Base-by-base conservation (phyloP, 257 asterid genomes). In the Mitragyna speciosa region DNA sequence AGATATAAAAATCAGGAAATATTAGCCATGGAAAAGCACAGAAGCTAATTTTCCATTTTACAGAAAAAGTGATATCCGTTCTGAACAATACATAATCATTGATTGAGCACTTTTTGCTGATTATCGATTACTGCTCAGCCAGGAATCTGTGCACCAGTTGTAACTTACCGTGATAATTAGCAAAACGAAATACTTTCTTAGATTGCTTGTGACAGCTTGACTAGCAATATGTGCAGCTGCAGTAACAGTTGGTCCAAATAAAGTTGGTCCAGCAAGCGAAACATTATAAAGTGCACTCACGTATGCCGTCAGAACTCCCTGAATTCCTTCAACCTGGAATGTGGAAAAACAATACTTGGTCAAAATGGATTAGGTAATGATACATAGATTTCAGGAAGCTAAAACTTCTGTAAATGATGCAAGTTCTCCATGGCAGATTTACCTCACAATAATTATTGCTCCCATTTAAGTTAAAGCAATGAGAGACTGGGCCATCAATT, bases 401-500 rank as follows among this genome's bases (percentile, higher is more conserved):
- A 47, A 70, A 67, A 72, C 45, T 58, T 33, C 39, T 22, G 9
- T 28, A 49, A 70, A 36, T 11, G 20, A 69, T 68, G 64, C 47
- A 51, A 48, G 73, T 33, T 67, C 70, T 59, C 70, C 47, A 54
- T 15, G 70, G 64, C 70, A 78, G 64, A 70, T 78, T 83, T 81
- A 96, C 99, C 97, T 96, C 99, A 75, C 92, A 89, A 81, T 90
- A 88, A 77, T 72, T 92, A 84, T 83, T 94, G 89, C 98, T 96
- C 81, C 99, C 99, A 77, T 92, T 96, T 77, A 96, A 90, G 82
- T 96, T 96, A 85, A 96, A 96, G 86, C 98, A 96, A 85, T 96
- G 99, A 69, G 99, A 96, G 68, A 96, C 97, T 39, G 97, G 97
- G 61, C 98, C 97, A 88, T 96, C 99, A 78, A 96, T 92, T 76